Evolutionary conservation across 768 basidiomycete genomes (phyloP).

Genomic region (Gautieria morchelliformis): DNA sequence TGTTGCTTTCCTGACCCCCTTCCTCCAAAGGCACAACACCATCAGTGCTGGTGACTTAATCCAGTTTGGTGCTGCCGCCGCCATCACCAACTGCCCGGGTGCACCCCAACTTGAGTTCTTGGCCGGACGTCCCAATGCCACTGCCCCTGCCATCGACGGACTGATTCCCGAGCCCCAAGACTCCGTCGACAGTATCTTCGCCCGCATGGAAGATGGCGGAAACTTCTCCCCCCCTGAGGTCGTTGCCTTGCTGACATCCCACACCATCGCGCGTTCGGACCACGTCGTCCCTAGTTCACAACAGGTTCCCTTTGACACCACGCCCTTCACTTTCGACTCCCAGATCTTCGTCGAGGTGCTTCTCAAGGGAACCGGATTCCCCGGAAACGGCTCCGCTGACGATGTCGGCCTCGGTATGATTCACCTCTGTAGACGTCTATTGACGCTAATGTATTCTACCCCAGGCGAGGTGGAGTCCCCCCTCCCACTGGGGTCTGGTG

Average conservation of each 20-base stretch:
- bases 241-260: constrained; percentile 11
- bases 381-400: neutral
- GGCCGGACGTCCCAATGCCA: constrained; percentile 11
- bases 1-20: constrained; percentile 14
- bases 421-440: neutral
- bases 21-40: constrained; percentile 10
- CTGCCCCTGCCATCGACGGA: constrained; percentile 12
- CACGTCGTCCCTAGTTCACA: constrained; percentile 4
- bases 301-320: constrained; percentile 11
- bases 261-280: constrained; percentile 12
- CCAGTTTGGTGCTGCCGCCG: constrained; percentile 17
- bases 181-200: constrained; percentile 8
- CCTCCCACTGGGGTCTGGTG: neutral
- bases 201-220: constrained; percentile 11
- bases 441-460: neutral
- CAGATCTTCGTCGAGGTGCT: constrained; percentile 12
- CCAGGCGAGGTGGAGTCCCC: constrained; percentile 19
- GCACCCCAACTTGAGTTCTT: constrained; percentile 16
- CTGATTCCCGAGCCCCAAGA: constrained; percentile 14
- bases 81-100: constrained; percentile 16
- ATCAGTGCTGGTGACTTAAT: constrained; percentile 15
- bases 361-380: constrained; percentile 8
- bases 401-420: neutral
- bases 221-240: constrained; percentile 10
- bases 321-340: constrained; percentile 10